These are phyloP conservation scores for Chalaropsis ovoidea DNA, from an alignment of 2,329 filamentous ascomycete species.

Conservation along the genomic window DNA sequence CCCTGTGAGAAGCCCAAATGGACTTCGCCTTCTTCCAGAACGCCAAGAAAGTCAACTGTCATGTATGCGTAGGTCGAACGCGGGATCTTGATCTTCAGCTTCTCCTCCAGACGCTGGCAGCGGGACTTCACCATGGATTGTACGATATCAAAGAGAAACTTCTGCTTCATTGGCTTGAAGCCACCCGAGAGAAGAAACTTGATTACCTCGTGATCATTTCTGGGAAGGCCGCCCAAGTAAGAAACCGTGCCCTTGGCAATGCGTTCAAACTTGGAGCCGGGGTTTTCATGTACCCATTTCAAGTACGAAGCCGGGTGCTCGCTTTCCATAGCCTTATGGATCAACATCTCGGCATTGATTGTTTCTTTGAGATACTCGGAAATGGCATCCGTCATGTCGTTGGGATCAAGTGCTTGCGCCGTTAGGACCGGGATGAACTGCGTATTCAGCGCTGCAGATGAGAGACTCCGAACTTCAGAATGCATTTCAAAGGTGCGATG, in stretches of 20 bases:
- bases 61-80: slow-evolving; percentile 55
- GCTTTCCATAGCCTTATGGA: slow-evolving; percentile 40
- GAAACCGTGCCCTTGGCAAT: slow-evolving; percentile 35
- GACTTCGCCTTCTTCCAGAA: slow-evolving; percentile 55
- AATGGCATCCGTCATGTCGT: slow-evolving; percentile 41
- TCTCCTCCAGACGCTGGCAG: slow-evolving; percentile 45
- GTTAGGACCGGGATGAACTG: slow-evolving; percentile 60
- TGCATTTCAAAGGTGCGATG: slow-evolving; percentile 58
- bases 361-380: slow-evolving; percentile 40
- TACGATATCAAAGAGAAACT: slow-evolving; percentile 41
- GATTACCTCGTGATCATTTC: slow-evolving; percentile 41
- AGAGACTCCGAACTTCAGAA: slow-evolving; percentile 38
- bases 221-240: slow-evolving; percentile 44
- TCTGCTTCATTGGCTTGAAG: slow-evolving; percentile 43
- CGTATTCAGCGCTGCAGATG: slow-evolving; percentile 49
- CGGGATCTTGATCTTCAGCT: slow-evolving; percentile 51
- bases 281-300: slow-evolving; percentile 44
- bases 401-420: slow-evolving; percentile 43
- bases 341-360: slow-evolving; percentile 44
- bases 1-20: slow-evolving; percentile 57
- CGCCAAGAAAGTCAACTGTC: slow-evolving; percentile 54
- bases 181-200: slow-evolving; percentile 49
- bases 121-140: slow-evolving; percentile 41
- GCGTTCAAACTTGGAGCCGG: slow-evolving; percentile 32
- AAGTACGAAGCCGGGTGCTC: slow-evolving; percentile 40